These are phyloP conservation scores for Trichoderma erinaceum DNA, from an alignment of 495 filamentous ascomycete genomes.

Conservation along the genomic window DNA sequence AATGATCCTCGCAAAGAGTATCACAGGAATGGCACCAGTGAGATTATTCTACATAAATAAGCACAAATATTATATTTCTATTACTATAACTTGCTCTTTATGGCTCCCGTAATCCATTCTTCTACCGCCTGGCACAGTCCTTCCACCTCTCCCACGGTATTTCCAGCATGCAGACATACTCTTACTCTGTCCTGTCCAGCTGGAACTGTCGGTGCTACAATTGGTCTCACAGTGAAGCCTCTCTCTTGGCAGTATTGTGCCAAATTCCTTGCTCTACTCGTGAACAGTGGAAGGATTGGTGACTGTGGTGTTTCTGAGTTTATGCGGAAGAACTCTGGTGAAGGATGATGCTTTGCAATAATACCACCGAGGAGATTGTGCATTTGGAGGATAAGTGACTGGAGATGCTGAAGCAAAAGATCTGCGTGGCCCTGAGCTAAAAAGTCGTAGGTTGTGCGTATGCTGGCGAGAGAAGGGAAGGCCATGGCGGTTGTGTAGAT, in stretches of 20 bases:
- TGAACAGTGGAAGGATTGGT: slow-evolving; percentile 40
- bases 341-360: slow-evolving; percentile 18
- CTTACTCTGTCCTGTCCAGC: slow-evolving; percentile 44
- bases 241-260: slow-evolving; percentile 44
- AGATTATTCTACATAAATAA: not conserved
- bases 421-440: slow-evolving; percentile 40
- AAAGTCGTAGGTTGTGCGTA: slow-evolving; percentile 44
- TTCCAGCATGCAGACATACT: slow-evolving; percentile 50
- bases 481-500: slow-evolving; percentile 58
- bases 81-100: not conserved
- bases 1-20: not conserved
- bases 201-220: slow-evolving; percentile 52
- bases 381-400: slow-evolving; percentile 26
- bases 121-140: slow-evolving; percentile 36
- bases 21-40: not conserved
- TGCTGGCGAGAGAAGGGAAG: slow-evolving; percentile 46
- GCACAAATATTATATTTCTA: not conserved
- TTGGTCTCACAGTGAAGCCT: slow-evolving; percentile 48
- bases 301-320: slow-evolving; percentile 25
- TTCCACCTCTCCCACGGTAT: slow-evolving; percentile 41
- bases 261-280: slow-evolving; percentile 40
- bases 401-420: slow-evolving; percentile 24
- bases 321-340: slow-evolving; percentile 22
- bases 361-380: slow-evolving; percentile 21
- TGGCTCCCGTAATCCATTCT: slow-evolving; percentile 30